Conservation (phyloP, 306 rosid genomes). For the Casuarina equisetifolia region DNA sequence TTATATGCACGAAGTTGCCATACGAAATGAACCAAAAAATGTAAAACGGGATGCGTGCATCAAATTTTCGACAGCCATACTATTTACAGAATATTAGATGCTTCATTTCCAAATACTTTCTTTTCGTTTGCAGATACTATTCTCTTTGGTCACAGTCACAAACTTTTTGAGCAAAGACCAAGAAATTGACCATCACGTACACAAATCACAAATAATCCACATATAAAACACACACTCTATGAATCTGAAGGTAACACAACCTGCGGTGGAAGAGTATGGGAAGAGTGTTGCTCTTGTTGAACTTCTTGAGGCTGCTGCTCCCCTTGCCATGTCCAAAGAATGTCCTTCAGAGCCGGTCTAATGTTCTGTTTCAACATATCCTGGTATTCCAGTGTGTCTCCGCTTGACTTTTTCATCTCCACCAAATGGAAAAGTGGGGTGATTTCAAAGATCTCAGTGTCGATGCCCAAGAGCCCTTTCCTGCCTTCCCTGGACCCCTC, state of each 20-base stretch:
- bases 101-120: neutral
- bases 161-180: neutral
- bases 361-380: slow-evolving; percentile 63
- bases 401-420: slow-evolving; percentile 69
- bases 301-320: slow-evolving; percentile 44
- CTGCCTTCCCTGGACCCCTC: slow-evolving; percentile 77
- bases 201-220: neutral
- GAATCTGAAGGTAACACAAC: slow-evolving; percentile 20
- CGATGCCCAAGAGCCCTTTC: slow-evolving; percentile 71
- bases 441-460: slow-evolving; percentile 80
- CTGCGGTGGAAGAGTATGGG: slow-evolving; percentile 27
- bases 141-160: neutral
- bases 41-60: neutral
- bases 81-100: neutral
- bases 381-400: slow-evolving; percentile 81
- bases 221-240: neutral
- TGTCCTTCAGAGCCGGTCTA: slow-evolving; percentile 86
- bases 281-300: slow-evolving; percentile 39
- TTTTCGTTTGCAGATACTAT: neutral
- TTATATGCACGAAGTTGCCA: neutral
- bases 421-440: slow-evolving; percentile 71
- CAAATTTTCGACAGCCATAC: neutral
- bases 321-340: slow-evolving; percentile 92
- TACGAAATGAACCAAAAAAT: neutral
- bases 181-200: neutral